These are phyloP conservation scores for Cladophialophora exuberans DNA, from an alignment of 2,329 filamentous ascomycete species.

Conservation along the genomic window DNA sequence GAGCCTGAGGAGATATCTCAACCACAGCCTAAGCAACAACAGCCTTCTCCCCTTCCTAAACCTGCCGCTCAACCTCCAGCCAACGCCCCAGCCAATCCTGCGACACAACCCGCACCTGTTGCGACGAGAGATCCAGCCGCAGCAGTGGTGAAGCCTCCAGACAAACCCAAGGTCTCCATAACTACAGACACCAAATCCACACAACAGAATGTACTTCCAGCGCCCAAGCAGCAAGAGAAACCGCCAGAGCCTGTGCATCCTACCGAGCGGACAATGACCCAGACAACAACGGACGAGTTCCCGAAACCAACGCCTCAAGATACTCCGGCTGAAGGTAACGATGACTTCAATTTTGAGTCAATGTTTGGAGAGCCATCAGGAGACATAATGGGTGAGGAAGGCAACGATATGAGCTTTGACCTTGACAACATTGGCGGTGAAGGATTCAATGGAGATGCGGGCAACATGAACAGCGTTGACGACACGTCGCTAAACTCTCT, in stretches of 20 bases:
- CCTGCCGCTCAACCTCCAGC: constrained; percentile 2
- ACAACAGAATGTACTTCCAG: constrained; percentile 7
- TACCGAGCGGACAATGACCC: constrained; percentile 32
- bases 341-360: constrained; percentile 47
- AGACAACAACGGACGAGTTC: constrained; percentile 24
- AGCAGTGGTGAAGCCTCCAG: constrained; percentile 15
- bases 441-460: constrained; percentile 39
- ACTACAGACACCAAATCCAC: constrained; percentile 20
- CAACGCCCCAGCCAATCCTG: neutral
- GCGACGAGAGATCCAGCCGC: constrained; percentile 15
- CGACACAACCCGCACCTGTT: neutral
- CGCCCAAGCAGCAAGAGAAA: constrained; percentile 20
- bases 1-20: constrained; percentile 21
- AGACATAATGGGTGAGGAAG: constrained; percentile 19
- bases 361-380: constrained; percentile 41
- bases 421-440: constrained; percentile 42
- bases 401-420: constrained; percentile 42
- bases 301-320: constrained; percentile 35
- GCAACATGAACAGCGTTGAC: constrained; percentile 38
- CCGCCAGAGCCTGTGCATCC: constrained; percentile 13
- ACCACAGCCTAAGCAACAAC: constrained; percentile 11
- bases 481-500: constrained; percentile 35
- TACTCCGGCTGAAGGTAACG: constrained; percentile 33
- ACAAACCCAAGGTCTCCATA: constrained; percentile 17
- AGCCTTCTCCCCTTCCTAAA: constrained; percentile 4